Evolutionary conservation across 139 green algal genomes (phyloP).

Genomic region (Gonium pectorale): DNA sequence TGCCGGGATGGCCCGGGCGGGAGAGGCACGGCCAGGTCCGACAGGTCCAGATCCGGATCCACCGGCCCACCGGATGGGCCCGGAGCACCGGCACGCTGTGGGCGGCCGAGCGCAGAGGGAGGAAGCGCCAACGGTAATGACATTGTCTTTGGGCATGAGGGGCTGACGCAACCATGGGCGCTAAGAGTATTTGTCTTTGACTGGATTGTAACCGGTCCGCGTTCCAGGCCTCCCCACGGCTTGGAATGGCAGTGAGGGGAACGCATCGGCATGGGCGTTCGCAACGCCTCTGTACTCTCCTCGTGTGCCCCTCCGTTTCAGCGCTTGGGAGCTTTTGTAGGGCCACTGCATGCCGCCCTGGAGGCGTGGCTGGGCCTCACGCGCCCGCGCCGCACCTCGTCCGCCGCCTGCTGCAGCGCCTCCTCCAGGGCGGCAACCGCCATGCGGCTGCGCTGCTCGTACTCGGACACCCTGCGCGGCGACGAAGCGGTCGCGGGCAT

Average conservation of each 20-base stretch:
- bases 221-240: too few relatives aligned
- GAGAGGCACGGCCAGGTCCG: constrained; percentile 32
- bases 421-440: constrained; percentile 11
- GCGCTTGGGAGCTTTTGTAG: background rate
- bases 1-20: background rate
- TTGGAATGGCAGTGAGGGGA: background rate
- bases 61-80: background rate
- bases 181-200: too few relatives aligned
- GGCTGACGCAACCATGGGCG: too few relatives aligned
- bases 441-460: constrained; percentile 13
- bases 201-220: too few relatives aligned
- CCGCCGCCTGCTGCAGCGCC: background rate
- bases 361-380: background rate
- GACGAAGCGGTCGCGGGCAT: background rate
- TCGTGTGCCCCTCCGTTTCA: background rate
- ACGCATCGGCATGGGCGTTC: background rate
- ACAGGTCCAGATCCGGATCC: constrained; percentile 2
- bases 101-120: background rate
- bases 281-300: background rate
- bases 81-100: background rate
- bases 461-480: constrained; percentile 27
- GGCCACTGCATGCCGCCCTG: background rate
- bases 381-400: background rate
- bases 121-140: background rate
- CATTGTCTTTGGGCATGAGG: too few relatives aligned